Evolutionary conservation across 192 early-diverging fungal genomes (phyloP), one percentile per base, ranked within the genome.

Genomic region (Kickxella alabastrina): DNA sequence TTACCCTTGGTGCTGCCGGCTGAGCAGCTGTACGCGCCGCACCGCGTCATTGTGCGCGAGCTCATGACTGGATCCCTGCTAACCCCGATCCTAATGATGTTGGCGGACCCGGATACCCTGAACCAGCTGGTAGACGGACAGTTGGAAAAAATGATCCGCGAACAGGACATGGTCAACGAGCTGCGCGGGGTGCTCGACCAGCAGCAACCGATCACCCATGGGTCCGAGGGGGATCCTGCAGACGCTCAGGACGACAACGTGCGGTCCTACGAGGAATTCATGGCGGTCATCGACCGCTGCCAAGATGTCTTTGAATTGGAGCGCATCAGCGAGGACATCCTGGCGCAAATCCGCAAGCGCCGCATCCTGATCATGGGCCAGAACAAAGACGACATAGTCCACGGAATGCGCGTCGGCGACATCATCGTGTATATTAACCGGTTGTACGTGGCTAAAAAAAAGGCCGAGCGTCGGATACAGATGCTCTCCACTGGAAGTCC

Each of bases 101-200:
- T 94, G 23, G 74, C 85, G 0, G 92, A 95, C 37, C 88, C 92
- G 1, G 92, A 95, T 63, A 94, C 84, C 34, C 85, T 87, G 79
- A 94, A 95, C 64, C 83, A 90, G 52, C 77, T 82, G 13, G 63
- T 95, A n/a, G 85, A 87, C 27, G 54, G 66, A 10, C 80, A 85
- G 65, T 43, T 75, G 29, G 65, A 58, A 29, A 48, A 51, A 44
- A 54, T 70, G 22, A 78, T 79, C 45, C 63, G 66, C 14, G 72
- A 83, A 43, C 64, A 68, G 57, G 80, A 87, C 24, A 89, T 89
- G 85, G 84, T 89, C 34, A 75, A 62, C 24, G 80, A 86, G 59
- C 58, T 89, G 17, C 77, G 87, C 12, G 82, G 82, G 31, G 87
- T 82, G 15, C 58, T 89, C 41, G 77, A 85, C 40, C 69, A 78